Evolutionary conservation across 495 filamentous ascomycete genomes (phyloP).

Genomic region (Pyrenula massariospora): DNA sequence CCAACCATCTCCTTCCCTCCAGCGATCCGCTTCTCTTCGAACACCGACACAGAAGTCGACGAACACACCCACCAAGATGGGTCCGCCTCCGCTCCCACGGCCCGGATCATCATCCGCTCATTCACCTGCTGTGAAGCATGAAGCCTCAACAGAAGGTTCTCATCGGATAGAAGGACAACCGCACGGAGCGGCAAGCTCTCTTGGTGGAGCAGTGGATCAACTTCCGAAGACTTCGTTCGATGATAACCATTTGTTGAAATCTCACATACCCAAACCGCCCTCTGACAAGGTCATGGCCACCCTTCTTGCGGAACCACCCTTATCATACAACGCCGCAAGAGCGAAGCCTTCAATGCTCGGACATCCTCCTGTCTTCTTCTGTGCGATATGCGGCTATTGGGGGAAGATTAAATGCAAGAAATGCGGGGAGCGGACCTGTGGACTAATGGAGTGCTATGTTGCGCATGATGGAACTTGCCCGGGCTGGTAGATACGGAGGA

Average conservation of each 20-base stretch:
- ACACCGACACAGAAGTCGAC: conserved; percentile 22
- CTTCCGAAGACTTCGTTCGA: background rate
- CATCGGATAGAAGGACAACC: background rate
- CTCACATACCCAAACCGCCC: conserved; percentile 50
- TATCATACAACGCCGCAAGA: conserved; percentile 72
- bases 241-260: conserved; percentile 49
- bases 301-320: conserved; percentile 56
- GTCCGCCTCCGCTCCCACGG: conserved; percentile 1
- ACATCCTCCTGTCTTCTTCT: conserved; percentile 61
- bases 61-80: conserved; percentile 6
- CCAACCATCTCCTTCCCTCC: background rate
- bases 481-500: background rate
- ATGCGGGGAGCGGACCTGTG: conserved; percentile 71
- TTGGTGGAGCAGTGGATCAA: background rate
- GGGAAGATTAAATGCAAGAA: conserved; percentile 73
- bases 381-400: conserved; percentile 90
- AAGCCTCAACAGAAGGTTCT: conserved; percentile 5
- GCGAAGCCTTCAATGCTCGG: conserved; percentile 36
- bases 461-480: conserved; percentile 47
- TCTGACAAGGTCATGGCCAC: conserved; percentile 54
- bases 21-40: conserved; percentile 4
- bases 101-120: background rate
- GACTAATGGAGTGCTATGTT: conserved; percentile 61
- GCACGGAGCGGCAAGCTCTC: background rate
- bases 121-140: background rate